Evolutionary conservation across 2,329 filamentous ascomycete genomes (phyloP).

Genomic region (Clonostachys chloroleuca): DNA sequence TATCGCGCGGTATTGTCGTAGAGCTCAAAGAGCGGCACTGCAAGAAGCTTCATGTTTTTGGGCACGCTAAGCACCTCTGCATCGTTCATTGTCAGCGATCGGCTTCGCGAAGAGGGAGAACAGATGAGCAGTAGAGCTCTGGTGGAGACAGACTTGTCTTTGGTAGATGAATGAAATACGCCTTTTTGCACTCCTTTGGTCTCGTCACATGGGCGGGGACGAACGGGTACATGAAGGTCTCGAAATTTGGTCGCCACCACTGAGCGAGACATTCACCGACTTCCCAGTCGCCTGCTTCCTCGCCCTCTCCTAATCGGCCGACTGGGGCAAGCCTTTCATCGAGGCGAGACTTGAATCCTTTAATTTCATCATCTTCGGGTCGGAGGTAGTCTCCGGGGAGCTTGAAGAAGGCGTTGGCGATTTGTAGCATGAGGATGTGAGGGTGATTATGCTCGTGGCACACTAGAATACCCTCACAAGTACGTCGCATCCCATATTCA

Average conservation of each 20-base stretch:
- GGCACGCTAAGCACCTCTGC: conserved; percentile 91
- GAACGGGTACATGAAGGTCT: conserved; percentile 99
- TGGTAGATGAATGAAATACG: conserved; percentile 94
- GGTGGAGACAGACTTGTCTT: conserved; percentile 67
- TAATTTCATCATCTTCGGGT: conserved; percentile 84
- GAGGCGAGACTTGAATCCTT: conserved; percentile 89
- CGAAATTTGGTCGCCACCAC: conserved; percentile 99
- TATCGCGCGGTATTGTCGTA: conserved; percentile 97
- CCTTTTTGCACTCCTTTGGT: conserved; percentile 98
- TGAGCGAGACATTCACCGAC: conserved; percentile 92
- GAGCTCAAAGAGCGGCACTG: conserved; percentile 93
- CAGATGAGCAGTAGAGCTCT: not conserved
- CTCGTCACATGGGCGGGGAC: conserved; percentile 92
- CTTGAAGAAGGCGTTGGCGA: conserved; percentile 99
- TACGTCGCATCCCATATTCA: conserved; percentile 91
- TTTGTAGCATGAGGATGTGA: conserved; percentile 98
- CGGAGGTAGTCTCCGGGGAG: conserved; percentile 93
- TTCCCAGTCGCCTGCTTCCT: conserved; percentile 84
- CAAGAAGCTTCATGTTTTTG: conserved; percentile 99
- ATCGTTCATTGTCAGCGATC: conserved; percentile 2
- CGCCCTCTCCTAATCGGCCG: conserved; percentile 79
- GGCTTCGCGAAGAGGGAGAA: not conserved
- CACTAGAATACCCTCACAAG: conserved; percentile 93
- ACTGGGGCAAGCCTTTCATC: conserved; percentile 93
- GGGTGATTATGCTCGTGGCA: conserved; percentile 99